Percentiles rank a stretch among this genome's conserved stretches.
These are phyloP conservation scores for Mediolabrus comicus DNA, from an alignment of 108 stramenopile species.

Conservation along the genomic window DNA sequence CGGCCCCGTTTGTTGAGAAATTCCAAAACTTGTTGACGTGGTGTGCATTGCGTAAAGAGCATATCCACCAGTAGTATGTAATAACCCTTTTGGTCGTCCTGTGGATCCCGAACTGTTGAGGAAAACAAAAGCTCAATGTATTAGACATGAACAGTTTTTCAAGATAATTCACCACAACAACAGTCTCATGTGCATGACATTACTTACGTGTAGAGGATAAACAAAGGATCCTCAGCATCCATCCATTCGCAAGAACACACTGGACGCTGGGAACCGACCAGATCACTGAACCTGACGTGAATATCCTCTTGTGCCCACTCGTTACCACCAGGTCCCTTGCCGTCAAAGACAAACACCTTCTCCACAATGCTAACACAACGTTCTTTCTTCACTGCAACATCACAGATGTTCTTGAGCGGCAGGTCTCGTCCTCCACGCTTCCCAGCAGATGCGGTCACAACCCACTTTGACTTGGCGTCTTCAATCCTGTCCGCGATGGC, in stretches of 20 bases:
- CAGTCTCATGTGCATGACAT: too few relatives aligned
- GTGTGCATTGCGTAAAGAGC: slow-evolving; percentile 88
- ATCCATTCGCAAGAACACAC: slow-evolving; percentile 80
- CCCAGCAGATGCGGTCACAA: slow-evolving; percentile 66
- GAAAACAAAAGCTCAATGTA: slow-evolving; percentile 93
- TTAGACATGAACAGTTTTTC: too few relatives aligned
- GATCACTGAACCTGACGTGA: slow-evolving; percentile 59
- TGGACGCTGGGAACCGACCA: slow-evolving; percentile 56
- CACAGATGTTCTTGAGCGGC: slow-evolving; percentile 72
- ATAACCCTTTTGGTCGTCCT: slow-evolving; percentile 92
- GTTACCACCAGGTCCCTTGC: slow-evolving; percentile 28
- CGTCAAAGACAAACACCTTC: slow-evolving; percentile 56
- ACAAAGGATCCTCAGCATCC: slow-evolving; percentile 92
- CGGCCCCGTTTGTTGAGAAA: slow-evolving; percentile 38
- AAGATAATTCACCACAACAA: too few relatives aligned
- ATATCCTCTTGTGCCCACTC: slow-evolving; percentile 35
- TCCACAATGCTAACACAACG: slow-evolving; percentile 48
- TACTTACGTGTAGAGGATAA: slow-evolving; percentile 99
- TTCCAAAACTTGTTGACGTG: slow-evolving; percentile 80
- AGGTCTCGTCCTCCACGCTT: slow-evolving; percentile 54
- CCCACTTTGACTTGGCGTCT: slow-evolving; percentile 70
- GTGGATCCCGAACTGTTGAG: slow-evolving; percentile 98
- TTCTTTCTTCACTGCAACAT: slow-evolving; percentile 57
- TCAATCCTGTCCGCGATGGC: slow-evolving; percentile 78
- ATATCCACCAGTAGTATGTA: slow-evolving; percentile 96